Evolutionary conservation across 2,329 filamentous ascomycete genomes (phyloP).

Genomic region (Lojkania enalia): DNA sequence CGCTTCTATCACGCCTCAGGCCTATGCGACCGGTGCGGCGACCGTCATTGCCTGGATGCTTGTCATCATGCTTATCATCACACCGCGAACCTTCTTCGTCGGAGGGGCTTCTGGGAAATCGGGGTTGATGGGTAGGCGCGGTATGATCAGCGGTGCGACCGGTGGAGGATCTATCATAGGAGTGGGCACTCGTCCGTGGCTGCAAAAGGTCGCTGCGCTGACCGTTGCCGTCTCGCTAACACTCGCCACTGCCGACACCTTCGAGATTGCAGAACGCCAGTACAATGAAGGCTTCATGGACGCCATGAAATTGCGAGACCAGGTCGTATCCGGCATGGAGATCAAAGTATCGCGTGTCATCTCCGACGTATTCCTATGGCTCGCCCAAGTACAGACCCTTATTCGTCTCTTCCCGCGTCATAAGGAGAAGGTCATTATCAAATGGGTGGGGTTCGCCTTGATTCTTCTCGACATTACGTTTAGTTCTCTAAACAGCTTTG

Average conservation of each 20-base stretch:
- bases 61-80: conserved; percentile 91
- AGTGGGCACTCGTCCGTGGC: conserved; percentile 88
- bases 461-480: conserved; percentile 91
- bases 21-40: conserved; percentile 88
- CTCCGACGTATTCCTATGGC: conserved; percentile 94
- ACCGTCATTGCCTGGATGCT: conserved; percentile 91
- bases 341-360: conserved; percentile 90
- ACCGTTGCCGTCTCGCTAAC: conserved; percentile 80
- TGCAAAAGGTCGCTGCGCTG: conserved; percentile 72
- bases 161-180: conserved; percentile 68
- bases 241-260: conserved; percentile 90
- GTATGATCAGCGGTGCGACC: conserved; percentile 79
- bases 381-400: conserved; percentile 94
- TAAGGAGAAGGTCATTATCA: conserved; percentile 97
- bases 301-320: conserved; percentile 70
- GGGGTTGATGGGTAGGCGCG: conserved; percentile 77
- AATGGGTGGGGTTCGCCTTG: conserved; percentile 94
- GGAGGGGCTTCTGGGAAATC: conserved; percentile 68
- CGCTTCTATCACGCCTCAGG: conserved; percentile 87
- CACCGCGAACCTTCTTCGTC: conserved; percentile 89
- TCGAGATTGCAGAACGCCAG: conserved; percentile 79
- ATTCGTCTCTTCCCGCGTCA: conserved; percentile 95
- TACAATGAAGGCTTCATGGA: conserved; percentile 81
- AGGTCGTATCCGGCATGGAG: conserved; percentile 82
- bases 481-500: conserved; percentile 87